Evolutionary conservation across 306 rosid genomes (phyloP), one percentile per base, ranked within the genome.

Genomic region (Cucumis sativus): DNA sequence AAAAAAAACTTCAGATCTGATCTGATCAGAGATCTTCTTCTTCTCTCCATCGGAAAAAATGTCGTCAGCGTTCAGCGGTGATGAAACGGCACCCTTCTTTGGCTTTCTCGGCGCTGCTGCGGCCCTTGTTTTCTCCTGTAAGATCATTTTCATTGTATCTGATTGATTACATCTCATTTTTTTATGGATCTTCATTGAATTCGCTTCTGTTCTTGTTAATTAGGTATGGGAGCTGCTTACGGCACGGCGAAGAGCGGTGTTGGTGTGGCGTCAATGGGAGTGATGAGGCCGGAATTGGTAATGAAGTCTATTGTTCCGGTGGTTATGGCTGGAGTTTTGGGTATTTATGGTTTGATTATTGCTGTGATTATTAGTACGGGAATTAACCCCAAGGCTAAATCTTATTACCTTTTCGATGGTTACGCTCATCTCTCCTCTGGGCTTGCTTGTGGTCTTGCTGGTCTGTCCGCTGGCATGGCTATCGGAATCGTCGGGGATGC

Each of bases 61-160:
- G 85, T 65, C 86, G 10, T 41, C 86, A 11, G 21, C 79, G 23
- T 91, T 88, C 85, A 91, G 91, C 78, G 93, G 92, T 79, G 97
- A 91, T 63, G 97, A 91, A 80, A 91, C 97, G 16, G 92, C 97
- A 80, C 97, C 97, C 0, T 91, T 89, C 89, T 91, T 89, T 80
- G 93, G 93, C 83, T 91, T 91, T 83, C 90, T 91, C 41, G 91
- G 91, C 5, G 93, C 93, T 62, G 93, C 93, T 8, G 90, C 90
- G 0, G 93, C 96, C 4, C 96, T 91, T 57, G 89, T 91, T 39
- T 91, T 89, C 86, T 91, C 93, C 43, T 91, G 93, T 88, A 73
- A 28, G 3, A 28, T 1, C 30, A 28, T 28, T 28, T 3, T 28
- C 30, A 28, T 28, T 28, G 2, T 28, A 28, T 28, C 30, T 3